Percentiles rank a stretch among this genome's conserved stretches.
These are phyloP conservation scores for Metschnikowia sp. DNA, from an alignment of 805 yeast genomes.

Conservation along the genomic window DNA sequence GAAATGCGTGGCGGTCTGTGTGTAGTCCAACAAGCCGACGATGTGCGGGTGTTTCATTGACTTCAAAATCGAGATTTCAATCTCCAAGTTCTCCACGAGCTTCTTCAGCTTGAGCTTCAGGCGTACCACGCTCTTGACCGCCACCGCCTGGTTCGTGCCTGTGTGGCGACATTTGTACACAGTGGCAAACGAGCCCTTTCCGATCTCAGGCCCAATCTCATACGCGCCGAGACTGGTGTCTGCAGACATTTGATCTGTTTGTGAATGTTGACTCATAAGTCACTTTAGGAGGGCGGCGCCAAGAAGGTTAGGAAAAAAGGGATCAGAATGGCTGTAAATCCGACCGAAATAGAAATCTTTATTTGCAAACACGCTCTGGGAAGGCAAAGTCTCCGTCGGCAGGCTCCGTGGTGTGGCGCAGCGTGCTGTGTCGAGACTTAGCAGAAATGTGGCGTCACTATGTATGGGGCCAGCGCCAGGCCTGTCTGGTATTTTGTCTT, in stretches of 20 bases:
- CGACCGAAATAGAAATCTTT: background rate
- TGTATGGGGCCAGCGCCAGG: background rate
- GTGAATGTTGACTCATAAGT: background rate
- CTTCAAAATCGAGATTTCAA: slow-evolving; percentile 86
- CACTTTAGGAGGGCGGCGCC: background rate
- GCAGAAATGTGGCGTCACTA: slow-evolving; percentile 7
- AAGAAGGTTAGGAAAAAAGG: background rate
- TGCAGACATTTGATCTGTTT: no score
- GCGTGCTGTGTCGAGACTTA: background rate
- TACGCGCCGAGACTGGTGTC: slow-evolving; percentile 38
- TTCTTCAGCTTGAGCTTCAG: slow-evolving; percentile 82
- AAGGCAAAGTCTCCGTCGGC: background rate
- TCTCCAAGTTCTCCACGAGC: slow-evolving; percentile 83
- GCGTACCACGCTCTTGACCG: slow-evolving; percentile 83
- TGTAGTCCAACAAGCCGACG: slow-evolving; percentile 80
- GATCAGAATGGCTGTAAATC: background rate
- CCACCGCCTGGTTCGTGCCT: slow-evolving; percentile 60
- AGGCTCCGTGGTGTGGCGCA: slow-evolving; percentile 6
- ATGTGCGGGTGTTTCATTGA: slow-evolving; percentile 90
- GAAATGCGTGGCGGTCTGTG: slow-evolving; percentile 72
- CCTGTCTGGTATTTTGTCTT: no score
- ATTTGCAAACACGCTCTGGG: no score
- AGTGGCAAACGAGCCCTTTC: slow-evolving; percentile 93
- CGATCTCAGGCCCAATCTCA: slow-evolving; percentile 77
- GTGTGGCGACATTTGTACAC: slow-evolving; percentile 80